Conservation (phyloP, 2,329 filamentous ascomycete genomes). For the Helicocarpus griseus region DNA sequence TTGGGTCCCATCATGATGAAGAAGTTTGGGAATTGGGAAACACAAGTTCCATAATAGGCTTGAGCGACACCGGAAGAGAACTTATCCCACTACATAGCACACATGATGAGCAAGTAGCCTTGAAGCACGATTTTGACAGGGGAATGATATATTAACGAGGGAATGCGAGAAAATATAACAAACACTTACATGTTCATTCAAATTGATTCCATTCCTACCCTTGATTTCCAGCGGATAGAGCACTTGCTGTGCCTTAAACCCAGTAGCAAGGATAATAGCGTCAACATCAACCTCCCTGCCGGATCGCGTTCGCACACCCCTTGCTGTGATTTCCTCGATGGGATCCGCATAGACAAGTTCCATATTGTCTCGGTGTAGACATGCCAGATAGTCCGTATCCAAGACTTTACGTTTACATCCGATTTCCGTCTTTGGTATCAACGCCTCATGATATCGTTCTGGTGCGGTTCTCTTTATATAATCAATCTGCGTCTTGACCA, state of each 20-base stretch:
- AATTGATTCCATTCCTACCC: conserved; percentile 29
- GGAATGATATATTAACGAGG: background rate
- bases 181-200: conserved; percentile 25
- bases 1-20: conserved; percentile 39
- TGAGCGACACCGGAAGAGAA: conserved; percentile 26
- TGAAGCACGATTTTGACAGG: too few relatives aligned
- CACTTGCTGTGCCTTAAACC: conserved; percentile 40
- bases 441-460: conserved; percentile 33
- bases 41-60: conserved; percentile 43
- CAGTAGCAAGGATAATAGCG: conserved; percentile 41
- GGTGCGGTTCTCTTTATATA: conserved; percentile 38
- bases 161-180: conserved; percentile 13
- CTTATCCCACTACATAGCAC: conserved; percentile 26
- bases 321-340: conserved; percentile 29
- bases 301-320: conserved; percentile 29
- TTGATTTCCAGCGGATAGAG: conserved; percentile 39
- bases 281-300: conserved; percentile 34
- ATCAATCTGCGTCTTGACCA: conserved; percentile 29
- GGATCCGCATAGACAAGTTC: conserved; percentile 34
- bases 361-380: conserved; percentile 33
- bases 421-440: conserved; percentile 36
- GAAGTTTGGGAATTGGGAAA: conserved; percentile 40
- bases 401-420: conserved; percentile 42
- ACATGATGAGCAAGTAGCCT: background rate
- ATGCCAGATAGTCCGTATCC: conserved; percentile 39